phyloP scores from a whole-genome alignment of 768 basidiomycete genomes.

The Lentinula raphanica region DNA sequence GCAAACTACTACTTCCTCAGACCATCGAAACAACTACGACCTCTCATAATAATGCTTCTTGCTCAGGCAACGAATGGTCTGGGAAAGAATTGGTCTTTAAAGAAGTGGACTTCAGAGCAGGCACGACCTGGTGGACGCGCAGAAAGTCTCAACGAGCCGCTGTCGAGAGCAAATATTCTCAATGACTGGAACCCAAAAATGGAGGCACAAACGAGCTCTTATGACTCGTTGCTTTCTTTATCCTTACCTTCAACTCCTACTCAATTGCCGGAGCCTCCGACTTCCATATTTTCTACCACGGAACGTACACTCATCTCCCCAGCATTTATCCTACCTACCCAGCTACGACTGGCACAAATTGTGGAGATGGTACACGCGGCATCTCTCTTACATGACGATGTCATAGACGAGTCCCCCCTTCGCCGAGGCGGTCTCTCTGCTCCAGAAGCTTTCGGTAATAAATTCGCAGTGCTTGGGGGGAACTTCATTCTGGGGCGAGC shows the following conservation, averaged over 20 bases:
- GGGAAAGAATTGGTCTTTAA: conserved; percentile 54
- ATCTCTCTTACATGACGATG: conserved; percentile 93
- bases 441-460: conserved; percentile 81
- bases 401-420: conserved; percentile 78
- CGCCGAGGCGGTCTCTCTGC: conserved; percentile 76
- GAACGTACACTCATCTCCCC: conserved; percentile 17
- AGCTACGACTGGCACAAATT: conserved; percentile 86
- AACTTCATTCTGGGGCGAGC: conserved; percentile 89
- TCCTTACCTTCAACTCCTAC: conserved; percentile 24
- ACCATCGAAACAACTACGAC: conserved; percentile 86
- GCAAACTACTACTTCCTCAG: conserved; percentile 91
- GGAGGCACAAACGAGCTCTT: conserved; percentile 54
- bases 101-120: conserved; percentile 48
- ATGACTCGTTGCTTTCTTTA: conserved; percentile 40
- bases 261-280: conserved; percentile 20
- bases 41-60: conserved; percentile 81
- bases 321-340: conserved; percentile 66
- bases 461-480: conserved; percentile 81
- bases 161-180: conserved; percentile 70
- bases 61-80: conserved; percentile 88
- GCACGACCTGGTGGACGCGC: conserved; percentile 44
- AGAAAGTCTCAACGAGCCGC: conserved; percentile 63
- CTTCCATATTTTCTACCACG: conserved; percentile 7
- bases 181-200: conserved; percentile 88
- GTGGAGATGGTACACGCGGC: conserved; percentile 97